Evolutionary conservation across 352 stramenopile species (phyloP), one percentile per base, ranked within the genome.

Genomic region (Phytophthora megakarya): DNA sequence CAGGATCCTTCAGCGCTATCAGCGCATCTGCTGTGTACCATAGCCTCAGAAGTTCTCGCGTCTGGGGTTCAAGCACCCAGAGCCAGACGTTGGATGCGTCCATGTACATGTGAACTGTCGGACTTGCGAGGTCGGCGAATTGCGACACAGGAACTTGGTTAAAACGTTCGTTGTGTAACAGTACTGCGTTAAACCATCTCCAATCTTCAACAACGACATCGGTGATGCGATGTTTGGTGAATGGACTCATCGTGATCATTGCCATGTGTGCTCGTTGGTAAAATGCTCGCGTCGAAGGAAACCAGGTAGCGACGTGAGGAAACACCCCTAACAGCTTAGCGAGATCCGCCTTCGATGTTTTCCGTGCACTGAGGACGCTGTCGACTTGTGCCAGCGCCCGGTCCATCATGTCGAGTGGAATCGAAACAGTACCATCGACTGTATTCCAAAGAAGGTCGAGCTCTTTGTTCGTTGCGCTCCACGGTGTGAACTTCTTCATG

Each of bases 71-170:
- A 5, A 32, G 26, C 26, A 32, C 26, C 5, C 26, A 32, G 26
- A n/a, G 5, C 26, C 26, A 10, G 26, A 10, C 26, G 5, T 9
- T n/a, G 26, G 37, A 35, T 2, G 48, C 48, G 10, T 37, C 35
- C 61, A 63, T 70, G 18, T 52, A 71, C 12, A 71, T n/a, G 43
- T 65, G 62, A 0, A 62, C 37, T 1, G 40, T 21, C 0, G 61
- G 40, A 0, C n/a, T 10, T 3, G 42, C 5, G 5, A 35, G 8
- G 28, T 21, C n/a, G 7, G 45, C 45, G 30, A 64, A 44, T 19
- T 64, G 55, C 1, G 16, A 21, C 1, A 63, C 15, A 1, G 55
- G 23, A 35, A 64, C 56, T 10, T 4, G 2, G 38, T 64, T 64
- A 44, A 56, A 64, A 3, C 45, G 45, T 3, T 46, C 25, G 3